phyloP scores from a whole-genome alignment of 2,329 filamentous ascomycete species.

The Ceratocystis destructans region DNA sequence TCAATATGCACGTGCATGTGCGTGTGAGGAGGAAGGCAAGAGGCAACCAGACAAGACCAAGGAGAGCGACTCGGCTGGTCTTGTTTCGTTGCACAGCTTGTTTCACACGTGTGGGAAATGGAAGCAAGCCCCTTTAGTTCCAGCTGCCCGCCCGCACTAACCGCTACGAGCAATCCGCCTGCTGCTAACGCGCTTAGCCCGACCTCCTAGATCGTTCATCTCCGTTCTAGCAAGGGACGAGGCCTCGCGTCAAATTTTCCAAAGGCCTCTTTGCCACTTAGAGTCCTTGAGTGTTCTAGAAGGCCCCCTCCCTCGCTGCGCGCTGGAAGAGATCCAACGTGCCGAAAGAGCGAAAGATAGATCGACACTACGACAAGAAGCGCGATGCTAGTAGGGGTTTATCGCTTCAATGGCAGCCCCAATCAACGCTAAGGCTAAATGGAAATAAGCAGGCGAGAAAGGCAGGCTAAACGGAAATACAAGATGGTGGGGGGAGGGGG shows the following conservation, averaged over 20 bases:
- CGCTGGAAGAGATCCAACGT: background rate
- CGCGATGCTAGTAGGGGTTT: too few relatives aligned
- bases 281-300: background rate
- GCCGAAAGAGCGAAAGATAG: background rate
- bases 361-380: background rate
- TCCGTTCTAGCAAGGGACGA: background rate
- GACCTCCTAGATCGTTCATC: background rate
- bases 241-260: background rate
- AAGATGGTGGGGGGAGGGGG: background rate
- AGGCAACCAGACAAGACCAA: background rate
- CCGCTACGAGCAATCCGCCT: background rate
- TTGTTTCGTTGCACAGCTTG: too few relatives aligned
- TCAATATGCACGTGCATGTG: too few relatives aligned
- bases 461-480: background rate
- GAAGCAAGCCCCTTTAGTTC: too few relatives aligned
- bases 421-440: background rate
- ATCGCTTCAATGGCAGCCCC: too few relatives aligned
- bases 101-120: too few relatives aligned
- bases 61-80: too few relatives aligned
- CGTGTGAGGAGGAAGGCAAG: background rate
- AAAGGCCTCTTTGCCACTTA: background rate
- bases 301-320: background rate
- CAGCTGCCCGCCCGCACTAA: background rate
- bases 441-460: background rate
- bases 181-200: background rate